Percentiles rank a stretch among this genome's conserved stretches.
phyloP scores from a whole-genome alignment of 441 rosid species.

The Adansonia madagascariensis region DNA sequence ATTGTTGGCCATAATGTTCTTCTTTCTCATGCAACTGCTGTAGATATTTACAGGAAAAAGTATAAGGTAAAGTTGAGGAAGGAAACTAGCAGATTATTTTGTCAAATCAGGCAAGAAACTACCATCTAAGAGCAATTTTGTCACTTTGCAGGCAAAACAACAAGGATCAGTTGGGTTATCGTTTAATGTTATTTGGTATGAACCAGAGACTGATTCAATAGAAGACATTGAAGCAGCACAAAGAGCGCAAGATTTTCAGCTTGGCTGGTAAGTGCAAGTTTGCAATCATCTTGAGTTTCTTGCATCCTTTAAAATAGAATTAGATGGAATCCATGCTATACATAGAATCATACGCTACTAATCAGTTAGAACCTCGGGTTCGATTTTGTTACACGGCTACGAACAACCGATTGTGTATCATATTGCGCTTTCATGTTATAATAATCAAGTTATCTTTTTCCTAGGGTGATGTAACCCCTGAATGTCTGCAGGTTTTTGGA shows the following conservation, averaged over 20 bases:
- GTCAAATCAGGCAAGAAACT: background rate
- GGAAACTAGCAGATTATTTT: background rate
- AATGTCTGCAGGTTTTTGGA: constrained; percentile 67
- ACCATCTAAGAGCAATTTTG: background rate
- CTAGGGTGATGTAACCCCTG: background rate
- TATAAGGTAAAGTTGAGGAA: constrained; percentile 44
- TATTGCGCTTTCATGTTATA: too few relatives aligned
- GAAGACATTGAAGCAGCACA: constrained; percentile 64
- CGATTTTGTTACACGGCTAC: background rate
- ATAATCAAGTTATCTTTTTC: background rate
- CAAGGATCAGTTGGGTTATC: constrained; percentile 61
- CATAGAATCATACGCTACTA: background rate
- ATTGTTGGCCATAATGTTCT: constrained; percentile 62
- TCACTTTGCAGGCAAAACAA: constrained; percentile 49
- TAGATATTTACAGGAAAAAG: constrained; percentile 53
- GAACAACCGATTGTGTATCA: background rate
- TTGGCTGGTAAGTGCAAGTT: constrained; percentile 61
- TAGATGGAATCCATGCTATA: background rate
- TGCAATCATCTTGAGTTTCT: background rate
- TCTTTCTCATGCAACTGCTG: constrained; percentile 54
- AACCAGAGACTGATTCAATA: constrained; percentile 50
- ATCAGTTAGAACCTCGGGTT: background rate
- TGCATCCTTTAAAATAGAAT: background rate
- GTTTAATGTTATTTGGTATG: constrained; percentile 67
- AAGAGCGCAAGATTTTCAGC: constrained; percentile 80